Conservation (phyloP, 371 early-diverging fungal species). For the Aphelidium insulamus region DNA sequence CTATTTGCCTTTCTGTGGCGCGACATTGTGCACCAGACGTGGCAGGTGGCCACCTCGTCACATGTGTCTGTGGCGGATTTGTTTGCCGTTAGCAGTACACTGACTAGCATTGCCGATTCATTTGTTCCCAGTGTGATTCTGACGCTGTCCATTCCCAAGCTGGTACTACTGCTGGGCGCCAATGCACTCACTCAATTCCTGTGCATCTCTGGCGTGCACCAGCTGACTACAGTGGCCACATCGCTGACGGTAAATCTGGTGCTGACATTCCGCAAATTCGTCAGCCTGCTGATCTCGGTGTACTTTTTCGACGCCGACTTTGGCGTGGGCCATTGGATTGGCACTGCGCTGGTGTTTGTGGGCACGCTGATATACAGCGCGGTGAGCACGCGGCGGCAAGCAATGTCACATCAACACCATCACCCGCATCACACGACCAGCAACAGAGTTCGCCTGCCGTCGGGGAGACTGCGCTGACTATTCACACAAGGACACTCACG, state of each 20-base stretch:
- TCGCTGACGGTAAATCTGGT: conserved; percentile 67
- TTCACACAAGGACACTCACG: too few species aligned
- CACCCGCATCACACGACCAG: too few species aligned
- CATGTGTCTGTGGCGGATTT: conserved; percentile 15
- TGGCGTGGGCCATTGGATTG: conserved; percentile 32
- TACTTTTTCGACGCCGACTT: conserved; percentile 55
- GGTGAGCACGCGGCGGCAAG: too few species aligned
- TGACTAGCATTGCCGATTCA: conserved; percentile 6
- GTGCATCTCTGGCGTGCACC: conserved; percentile 71
- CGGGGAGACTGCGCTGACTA: too few species aligned
- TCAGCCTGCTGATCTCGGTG: conserved; percentile 55
- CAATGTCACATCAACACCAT: too few species aligned
- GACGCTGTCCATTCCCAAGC: conserved; percentile 14
- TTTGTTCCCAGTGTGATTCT: conserved; percentile 6
- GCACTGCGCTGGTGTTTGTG: conserved; percentile 41
- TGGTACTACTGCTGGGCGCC: conserved; percentile 40
- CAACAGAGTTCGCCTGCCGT: too few species aligned
- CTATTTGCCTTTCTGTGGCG: conserved; percentile 42
- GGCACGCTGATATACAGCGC: conserved; percentile 63
- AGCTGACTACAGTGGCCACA: conserved; percentile 44
- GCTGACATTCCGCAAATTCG: conserved; percentile 60
- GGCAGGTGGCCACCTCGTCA: conserved; percentile 23
- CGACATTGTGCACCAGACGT: conserved; percentile 28
- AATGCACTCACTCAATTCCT: conserved; percentile 59
- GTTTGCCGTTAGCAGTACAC: conserved; percentile 11